Percentiles rank a stretch among this genome's conserved stretches.
These are phyloP conservation scores for Pseudogymnoascus sp. DNA, from an alignment of 2,329 filamentous ascomycete species.

Conservation along the genomic window DNA sequence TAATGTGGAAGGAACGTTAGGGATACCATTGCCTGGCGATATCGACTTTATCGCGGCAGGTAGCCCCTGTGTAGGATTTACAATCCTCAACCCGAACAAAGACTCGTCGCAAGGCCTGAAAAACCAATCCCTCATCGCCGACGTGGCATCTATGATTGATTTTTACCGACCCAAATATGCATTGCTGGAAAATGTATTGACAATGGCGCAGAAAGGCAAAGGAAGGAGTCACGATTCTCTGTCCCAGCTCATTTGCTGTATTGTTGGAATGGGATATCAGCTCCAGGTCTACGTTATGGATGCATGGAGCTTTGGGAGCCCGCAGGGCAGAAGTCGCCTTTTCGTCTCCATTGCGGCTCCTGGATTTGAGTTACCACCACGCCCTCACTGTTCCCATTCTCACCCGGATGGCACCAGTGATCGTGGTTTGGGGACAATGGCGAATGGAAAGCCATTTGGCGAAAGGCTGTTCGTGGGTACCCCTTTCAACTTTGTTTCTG, in stretches of 20 bases:
- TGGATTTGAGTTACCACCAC: constrained; percentile 46
- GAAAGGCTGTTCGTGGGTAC: constrained; percentile 42
- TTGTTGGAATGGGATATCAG: constrained; percentile 74
- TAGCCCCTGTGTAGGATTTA: constrained; percentile 73
- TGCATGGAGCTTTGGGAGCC: constrained; percentile 59
- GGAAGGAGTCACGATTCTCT: constrained; percentile 55
- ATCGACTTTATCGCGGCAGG: constrained; percentile 65
- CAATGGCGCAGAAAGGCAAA: constrained; percentile 44
- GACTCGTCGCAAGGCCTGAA: constrained; percentile 43
- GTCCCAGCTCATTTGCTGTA: constrained; percentile 61
- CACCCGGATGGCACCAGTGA: constrained; percentile 37
- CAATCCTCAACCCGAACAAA: constrained; percentile 50
- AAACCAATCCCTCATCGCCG: constrained; percentile 71
- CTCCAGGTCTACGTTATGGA: constrained; percentile 59
- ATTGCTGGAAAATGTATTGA: constrained; percentile 67
- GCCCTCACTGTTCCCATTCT: constrained; percentile 54
- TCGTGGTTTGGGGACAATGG: constrained; percentile 46
- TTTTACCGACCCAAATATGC: constrained; percentile 68
- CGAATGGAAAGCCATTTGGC: constrained; percentile 54
- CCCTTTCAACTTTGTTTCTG: constrained; percentile 51
- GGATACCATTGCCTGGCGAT: constrained; percentile 51
- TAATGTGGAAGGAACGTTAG: constrained; percentile 27
- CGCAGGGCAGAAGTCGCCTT: constrained; percentile 57
- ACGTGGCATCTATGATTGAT: constrained; percentile 67
- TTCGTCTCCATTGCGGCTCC: constrained; percentile 68